These are phyloP conservation scores for Aspergillus ibericus DNA, from an alignment of 2,329 filamentous ascomycete genomes.

Conservation along the genomic window DNA sequence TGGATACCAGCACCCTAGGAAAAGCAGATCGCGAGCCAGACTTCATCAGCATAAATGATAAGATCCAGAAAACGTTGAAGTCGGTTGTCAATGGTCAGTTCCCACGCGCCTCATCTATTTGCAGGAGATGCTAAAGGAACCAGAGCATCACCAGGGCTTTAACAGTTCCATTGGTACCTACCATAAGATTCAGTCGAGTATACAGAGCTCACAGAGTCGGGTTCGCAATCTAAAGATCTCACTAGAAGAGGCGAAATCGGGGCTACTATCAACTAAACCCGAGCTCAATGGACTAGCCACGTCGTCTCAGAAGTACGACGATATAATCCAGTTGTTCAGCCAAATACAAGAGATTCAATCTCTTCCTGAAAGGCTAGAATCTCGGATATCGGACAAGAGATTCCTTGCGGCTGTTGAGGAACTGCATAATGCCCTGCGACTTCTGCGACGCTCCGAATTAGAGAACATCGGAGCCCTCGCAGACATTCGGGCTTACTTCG, in stretches of 20 bases:
- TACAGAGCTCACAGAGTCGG: slow-evolving; percentile 81
- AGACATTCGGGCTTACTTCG: slow-evolving; percentile 82
- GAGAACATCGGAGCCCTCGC: slow-evolving; percentile 86
- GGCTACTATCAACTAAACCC: slow-evolving; percentile 80
- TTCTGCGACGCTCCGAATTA: slow-evolving; percentile 82
- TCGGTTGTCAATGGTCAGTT: slow-evolving; percentile 76
- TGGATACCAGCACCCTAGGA: slow-evolving; percentile 91
- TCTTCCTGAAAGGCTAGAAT: slow-evolving; percentile 89
- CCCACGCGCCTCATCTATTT: not conserved
- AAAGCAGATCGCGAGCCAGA: slow-evolving; percentile 83
- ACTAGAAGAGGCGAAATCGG: slow-evolving; percentile 75
- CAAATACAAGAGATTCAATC: slow-evolving; percentile 85
- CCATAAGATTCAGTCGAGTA: slow-evolving; percentile 95
- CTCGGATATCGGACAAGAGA: slow-evolving; percentile 91
- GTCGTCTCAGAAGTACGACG: slow-evolving; percentile 86
- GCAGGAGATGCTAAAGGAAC: slow-evolving; percentile 11
- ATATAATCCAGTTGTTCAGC: slow-evolving; percentile 77
- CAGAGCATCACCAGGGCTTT: slow-evolving; percentile 96
- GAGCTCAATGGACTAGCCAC: slow-evolving; percentile 88
- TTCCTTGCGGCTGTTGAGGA: slow-evolving; percentile 92
- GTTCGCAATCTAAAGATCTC: slow-evolving; percentile 81
- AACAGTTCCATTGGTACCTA: slow-evolving; percentile 99
- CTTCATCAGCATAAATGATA: slow-evolving; percentile 79
- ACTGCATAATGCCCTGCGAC: slow-evolving; percentile 79
- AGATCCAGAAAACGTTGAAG: slow-evolving; percentile 90